Base-by-base conservation (phyloP, 257 asterid species). In the Solanum chilense region DNA sequence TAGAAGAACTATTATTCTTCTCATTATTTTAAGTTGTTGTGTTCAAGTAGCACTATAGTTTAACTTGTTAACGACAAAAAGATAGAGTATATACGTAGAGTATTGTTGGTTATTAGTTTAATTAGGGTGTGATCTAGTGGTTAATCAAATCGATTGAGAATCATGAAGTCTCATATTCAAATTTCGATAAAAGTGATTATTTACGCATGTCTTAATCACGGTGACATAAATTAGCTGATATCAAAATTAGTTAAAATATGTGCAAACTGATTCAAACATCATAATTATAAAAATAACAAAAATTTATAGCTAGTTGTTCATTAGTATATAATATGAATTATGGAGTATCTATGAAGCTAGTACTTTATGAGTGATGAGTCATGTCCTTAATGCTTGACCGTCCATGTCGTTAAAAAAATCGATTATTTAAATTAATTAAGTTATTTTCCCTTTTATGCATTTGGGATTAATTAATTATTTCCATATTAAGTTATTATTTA, bases 1-100 rank as follows among this genome's bases (percentile, higher is more conserved):
- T 23, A 90, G 86, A 68, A 84, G 88, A 89, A 90, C 94, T 91
- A 91, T 86, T 91, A 93, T 93, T 93, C 93, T 91, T 90, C 93
- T 89, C 85, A 81, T 78, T 78, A 78, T 27, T 78, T 78, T 78
- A 45, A 78, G 66, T 47, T 16, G 42, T 15, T 45, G 10, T 20
- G 41, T 81, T 49, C 14, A 81, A 49, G 44, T 49, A 81, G 85
- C 85, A 81, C 85, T 81, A 49, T 49, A 49, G 44, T 49, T 81
- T 81, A 81, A 81, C 21, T 49, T 49, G 69, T 81, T 81, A 81
- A 81, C 85, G 85, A 81, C 85, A 81, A 81, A 49, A 81, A 6
- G 31, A 49, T 31, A 35, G 85, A 29, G 85, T 10, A 80, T 49
- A 49, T 20, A 29, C 16, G 52, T 37, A 74, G 52, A 74, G 39